Evolutionary conservation across 345 rosid species (phyloP).

Genomic region (Kernera saxatilis): DNA sequence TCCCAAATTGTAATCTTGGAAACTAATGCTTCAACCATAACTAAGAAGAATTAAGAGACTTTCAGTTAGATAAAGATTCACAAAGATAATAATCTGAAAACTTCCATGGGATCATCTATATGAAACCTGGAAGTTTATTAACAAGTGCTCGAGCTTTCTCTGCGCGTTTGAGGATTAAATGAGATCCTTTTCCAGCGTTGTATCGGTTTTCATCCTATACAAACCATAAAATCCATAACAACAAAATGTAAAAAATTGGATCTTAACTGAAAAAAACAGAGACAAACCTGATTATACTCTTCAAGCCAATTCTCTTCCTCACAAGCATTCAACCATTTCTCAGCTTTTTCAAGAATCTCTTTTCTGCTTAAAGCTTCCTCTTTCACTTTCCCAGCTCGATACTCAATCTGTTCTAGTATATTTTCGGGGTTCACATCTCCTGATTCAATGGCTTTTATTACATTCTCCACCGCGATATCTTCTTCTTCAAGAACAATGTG

Average conservation of each 20-base stretch:
- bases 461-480: slow-evolving; percentile 48
- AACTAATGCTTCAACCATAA: slow-evolving; percentile 74
- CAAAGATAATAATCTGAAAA: neutral
- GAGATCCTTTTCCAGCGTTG: slow-evolving; percentile 93
- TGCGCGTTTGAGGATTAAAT: slow-evolving; percentile 85
- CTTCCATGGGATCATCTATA: neutral
- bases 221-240: neutral
- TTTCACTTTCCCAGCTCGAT: slow-evolving; percentile 68
- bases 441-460: slow-evolving; percentile 69
- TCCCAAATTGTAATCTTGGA: slow-evolving; percentile 82
- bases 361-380: slow-evolving; percentile 89
- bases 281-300: slow-evolving; percentile 77
- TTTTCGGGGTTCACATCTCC: slow-evolving; percentile 61
- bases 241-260: neutral
- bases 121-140: slow-evolving; percentile 82
- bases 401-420: slow-evolving; percentile 69
- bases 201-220: slow-evolving; percentile 90
- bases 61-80: neutral
- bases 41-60: slow-evolving; percentile 26
- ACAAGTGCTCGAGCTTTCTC: slow-evolving; percentile 92
- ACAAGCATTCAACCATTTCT: slow-evolving; percentile 88
- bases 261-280: neutral
- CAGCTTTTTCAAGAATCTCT: slow-evolving; percentile 88
- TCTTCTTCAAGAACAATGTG: slow-evolving; percentile 64
- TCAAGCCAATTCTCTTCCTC: slow-evolving; percentile 98